Evolutionary conservation across 2,329 filamentous ascomycete genomes (phyloP), one percentile per base, ranked within the genome.

Genomic region (Ciborinia camelliae): DNA sequence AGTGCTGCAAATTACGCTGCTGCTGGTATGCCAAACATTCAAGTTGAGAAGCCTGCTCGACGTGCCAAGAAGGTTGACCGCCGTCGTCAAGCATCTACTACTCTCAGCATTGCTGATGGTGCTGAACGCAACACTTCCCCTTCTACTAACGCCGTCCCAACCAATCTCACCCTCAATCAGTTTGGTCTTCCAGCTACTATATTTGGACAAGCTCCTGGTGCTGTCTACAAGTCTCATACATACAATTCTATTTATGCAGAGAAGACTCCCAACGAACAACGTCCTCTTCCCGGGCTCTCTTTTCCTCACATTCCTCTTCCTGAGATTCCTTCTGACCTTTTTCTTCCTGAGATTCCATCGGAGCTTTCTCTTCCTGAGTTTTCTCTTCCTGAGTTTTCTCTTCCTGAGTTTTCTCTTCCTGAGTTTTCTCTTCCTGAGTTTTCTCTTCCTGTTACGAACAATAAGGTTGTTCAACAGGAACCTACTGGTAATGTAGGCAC

Each of bases 1-100:
- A 64, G 45, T 28, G 53, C 62, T 20, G 54, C 53, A n/a, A 64
- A 64, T 12, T 64, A 64, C n/a, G 53, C 35, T 20, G 62, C 62
- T 5, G 62, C 62, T 50, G 53, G 62, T 30, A 64, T 64, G 62
- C 53, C 62, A 20, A 59, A 26, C 8, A 2, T 14, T 14, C n/a
- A 35, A 10, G 1, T 35, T 20, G 41, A 47, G 15, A 47, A 59
- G 55, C 4, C n/a, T 35, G 32, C 14, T 20, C n/a, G 55, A 26
- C 55, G n/a, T 35, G 20, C 41, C n/a, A 59, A 47, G n/a, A 59
- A 59, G 41, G 4, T 47, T 12, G 30, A 59, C 2, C 41, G 20
- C 26, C 55, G 55, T 37, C 55, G 30, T 35, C 55, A 26, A 59
- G 30, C 14, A 59, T 59, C 55, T 12, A 12, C 0, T 23, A 35